Evolutionary conservation across 2,329 filamentous ascomycete genomes (phyloP).

Genomic region (Zymoseptoria crescenta): DNA sequence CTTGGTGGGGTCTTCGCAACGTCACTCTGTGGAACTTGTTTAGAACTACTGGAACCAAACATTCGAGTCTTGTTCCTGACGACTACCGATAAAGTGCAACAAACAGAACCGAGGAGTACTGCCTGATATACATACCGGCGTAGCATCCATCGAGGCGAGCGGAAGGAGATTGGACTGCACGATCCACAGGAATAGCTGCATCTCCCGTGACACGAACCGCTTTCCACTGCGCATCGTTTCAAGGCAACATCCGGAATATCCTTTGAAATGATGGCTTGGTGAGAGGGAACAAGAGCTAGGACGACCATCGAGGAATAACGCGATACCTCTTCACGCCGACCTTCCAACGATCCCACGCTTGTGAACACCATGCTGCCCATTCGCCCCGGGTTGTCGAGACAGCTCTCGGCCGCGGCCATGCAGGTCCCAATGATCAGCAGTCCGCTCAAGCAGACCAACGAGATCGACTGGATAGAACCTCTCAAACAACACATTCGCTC

Average conservation of each 20-base stretch:
- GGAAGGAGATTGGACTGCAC: background rate
- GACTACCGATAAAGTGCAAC: background rate
- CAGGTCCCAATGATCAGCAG: conserved; percentile 92
- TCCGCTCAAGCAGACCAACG: conserved; percentile 87
- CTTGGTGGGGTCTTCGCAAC: background rate
- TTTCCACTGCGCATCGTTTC: background rate
- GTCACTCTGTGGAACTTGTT: background rate
- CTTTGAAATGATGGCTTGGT: background rate
- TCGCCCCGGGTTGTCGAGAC: conserved; percentile 27
- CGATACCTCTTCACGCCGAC: background rate
- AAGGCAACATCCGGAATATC: background rate
- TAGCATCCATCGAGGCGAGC: background rate
- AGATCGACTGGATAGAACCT: conserved; percentile 94
- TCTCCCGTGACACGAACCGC: background rate
- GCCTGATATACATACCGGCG: background rate
- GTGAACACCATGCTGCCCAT: conserved; percentile 33
- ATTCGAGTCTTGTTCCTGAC: background rate
- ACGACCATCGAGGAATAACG: background rate
- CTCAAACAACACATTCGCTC: conserved; percentile 89
- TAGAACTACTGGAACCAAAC: background rate
- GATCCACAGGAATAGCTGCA: background rate
- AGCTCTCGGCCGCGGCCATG: conserved; percentile 49
- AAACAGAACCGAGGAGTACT: background rate
- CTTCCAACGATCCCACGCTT: conserved; percentile 11
- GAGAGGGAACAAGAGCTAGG: background rate